phyloP scores from a whole-genome alignment of 164 flowering plant genomes.

The Chimonanthus salicifolius region DNA sequence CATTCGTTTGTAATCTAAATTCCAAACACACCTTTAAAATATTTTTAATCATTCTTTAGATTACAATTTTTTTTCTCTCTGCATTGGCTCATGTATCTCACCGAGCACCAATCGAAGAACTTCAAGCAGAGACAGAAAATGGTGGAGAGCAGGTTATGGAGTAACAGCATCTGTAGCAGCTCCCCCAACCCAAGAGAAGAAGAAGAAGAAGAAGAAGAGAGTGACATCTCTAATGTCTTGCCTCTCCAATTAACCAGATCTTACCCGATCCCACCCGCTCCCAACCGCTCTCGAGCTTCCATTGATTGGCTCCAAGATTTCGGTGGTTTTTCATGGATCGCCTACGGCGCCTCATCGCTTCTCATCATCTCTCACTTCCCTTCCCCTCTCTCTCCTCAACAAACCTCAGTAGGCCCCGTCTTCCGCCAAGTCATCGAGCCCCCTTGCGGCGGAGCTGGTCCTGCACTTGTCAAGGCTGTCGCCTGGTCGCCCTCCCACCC shows the following conservation, averaged over 20 bases:
- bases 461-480: slow-evolving; percentile 34
- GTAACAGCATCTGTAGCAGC: no score
- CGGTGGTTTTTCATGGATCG: slow-evolving; percentile 79
- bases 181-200: no score
- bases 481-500: slow-evolving; percentile 55
- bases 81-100: no score
- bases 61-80: no score
- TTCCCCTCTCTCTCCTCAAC: slow-evolving; percentile 47
- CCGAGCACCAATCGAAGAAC: no score
- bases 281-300: slow-evolving; percentile 38
- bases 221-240: slow-evolving; percentile 16
- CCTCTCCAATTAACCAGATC: slow-evolving; percentile 60
- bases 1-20: no score
- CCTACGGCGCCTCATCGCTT: slow-evolving; percentile 81
- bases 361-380: slow-evolving; percentile 88
- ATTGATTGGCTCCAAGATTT: slow-evolving; percentile 69
- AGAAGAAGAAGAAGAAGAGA: background rate
- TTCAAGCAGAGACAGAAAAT: no score
- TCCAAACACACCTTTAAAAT: no score
- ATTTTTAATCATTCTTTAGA: no score
- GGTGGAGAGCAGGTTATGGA: no score
- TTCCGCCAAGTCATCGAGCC: slow-evolving; percentile 75
- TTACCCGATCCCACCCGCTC: slow-evolving; percentile 58
- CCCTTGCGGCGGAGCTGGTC: slow-evolving; percentile 18
- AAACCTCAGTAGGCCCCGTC: slow-evolving; percentile 52